Evolutionary conservation across 192 early-diverging fungal species (phyloP).

Genomic region (Podila clonocystis): DNA sequence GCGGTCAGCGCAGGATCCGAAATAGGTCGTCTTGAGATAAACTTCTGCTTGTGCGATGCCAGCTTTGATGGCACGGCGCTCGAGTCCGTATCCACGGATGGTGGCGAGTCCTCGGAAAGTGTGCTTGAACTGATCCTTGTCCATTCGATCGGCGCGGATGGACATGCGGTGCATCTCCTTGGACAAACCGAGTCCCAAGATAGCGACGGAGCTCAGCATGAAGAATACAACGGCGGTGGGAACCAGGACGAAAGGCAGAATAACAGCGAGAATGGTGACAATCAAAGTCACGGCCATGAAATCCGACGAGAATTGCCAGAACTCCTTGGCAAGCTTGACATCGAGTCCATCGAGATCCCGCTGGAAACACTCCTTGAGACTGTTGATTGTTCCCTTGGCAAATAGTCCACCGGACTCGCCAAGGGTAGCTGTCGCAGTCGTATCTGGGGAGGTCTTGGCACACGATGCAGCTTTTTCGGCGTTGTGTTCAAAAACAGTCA

Average conservation of each 20-base stretch:
- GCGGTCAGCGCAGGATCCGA: constrained; percentile 43
- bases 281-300: constrained; percentile 23
- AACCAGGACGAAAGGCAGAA: constrained; percentile 26
- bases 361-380: constrained; percentile 39
- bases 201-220: constrained; percentile 32
- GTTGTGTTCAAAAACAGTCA: constrained; percentile 39
- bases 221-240: constrained; percentile 14
- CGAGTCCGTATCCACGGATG: constrained; percentile 43
- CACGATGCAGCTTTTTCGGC: constrained; percentile 26
- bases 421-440: not conserved
- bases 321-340: constrained; percentile 45
- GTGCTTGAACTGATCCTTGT: constrained; percentile 50
- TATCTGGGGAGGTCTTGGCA: not conserved
- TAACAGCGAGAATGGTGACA: constrained; percentile 7
- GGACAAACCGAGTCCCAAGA: constrained; percentile 38
- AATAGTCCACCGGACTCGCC: constrained; percentile 43
- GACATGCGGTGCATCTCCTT: constrained; percentile 51
- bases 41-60: constrained; percentile 36
- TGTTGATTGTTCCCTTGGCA: constrained; percentile 32
- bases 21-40: constrained; percentile 42
- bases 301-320: constrained; percentile 47
- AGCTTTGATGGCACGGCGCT: constrained; percentile 45
- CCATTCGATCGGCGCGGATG: constrained; percentile 45
- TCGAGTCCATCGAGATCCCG: constrained; percentile 43
- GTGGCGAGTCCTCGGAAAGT: constrained; percentile 48